A percentile compares a stretch with the other conserved stretches of the same genome.
Conservation (phyloP, 768 basidiomycete species). For the Cyclocybe aegerita region DNA sequence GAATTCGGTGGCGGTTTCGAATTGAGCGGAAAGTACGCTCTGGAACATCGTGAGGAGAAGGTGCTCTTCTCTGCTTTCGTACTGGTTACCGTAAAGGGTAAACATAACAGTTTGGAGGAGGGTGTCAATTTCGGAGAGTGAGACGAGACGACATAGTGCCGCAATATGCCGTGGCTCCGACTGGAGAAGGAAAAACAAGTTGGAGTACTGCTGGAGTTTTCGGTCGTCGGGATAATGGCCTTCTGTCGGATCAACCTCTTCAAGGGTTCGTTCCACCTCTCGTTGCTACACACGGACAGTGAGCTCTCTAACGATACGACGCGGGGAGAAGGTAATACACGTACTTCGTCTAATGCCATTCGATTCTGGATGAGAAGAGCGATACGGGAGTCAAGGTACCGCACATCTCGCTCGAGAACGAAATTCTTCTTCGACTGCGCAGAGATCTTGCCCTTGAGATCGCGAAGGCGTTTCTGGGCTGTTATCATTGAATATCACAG, state of each 20-base stretch:
- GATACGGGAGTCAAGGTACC: conserved; percentile 96
- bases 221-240: conserved; percentile 94
- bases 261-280: conserved; percentile 92
- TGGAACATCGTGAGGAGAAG: conserved; percentile 99
- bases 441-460: conserved; percentile 95
- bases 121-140: conserved; percentile 95
- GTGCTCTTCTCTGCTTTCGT: conserved; percentile 98
- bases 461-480: conserved; percentile 97
- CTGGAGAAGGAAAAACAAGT: conserved; percentile 97
- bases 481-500: conserved; percentile 2
- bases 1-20: conserved; percentile 98
- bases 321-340: conserved; percentile 5
- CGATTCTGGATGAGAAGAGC: conserved; percentile 97
- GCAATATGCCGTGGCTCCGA: conserved; percentile 98
- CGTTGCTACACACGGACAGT: conserved; percentile 61
- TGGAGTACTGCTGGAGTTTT: conserved; percentile 93
- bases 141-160: conserved; percentile 93
- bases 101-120: conserved; percentile 99
- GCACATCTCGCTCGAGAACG: conserved; percentile 96
- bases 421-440: conserved; percentile 99
- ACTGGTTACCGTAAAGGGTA: conserved; percentile 98
- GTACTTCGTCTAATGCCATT: conserved; percentile 93
- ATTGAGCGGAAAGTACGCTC: conserved; percentile 96
- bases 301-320: conserved; percentile 5
- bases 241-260: conserved; percentile 92